Evolutionary conservation across 257 asterid species (phyloP), one percentile per base, ranked within the genome.

Genomic region (Ophiorrhiza pumila): DNA sequence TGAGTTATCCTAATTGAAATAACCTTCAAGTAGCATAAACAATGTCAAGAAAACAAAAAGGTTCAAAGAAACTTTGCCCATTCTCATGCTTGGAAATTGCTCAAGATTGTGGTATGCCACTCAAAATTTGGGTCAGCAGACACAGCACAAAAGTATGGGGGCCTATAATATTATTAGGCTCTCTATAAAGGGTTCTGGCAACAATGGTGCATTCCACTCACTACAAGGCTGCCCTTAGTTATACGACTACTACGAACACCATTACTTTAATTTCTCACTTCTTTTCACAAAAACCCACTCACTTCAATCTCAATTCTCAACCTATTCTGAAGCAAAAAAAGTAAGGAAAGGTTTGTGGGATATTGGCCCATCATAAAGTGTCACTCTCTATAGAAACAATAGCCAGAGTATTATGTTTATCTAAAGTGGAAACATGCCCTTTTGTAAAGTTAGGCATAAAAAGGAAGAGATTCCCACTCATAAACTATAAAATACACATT

Each of bases 261-360:
- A 20, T 23, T 27, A 59, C 73, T 65, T 74, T 27, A 46, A 32
- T 62, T 46, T 37, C 0, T 74, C 76, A 53, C 71, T 75, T 71
- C 78, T 80, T 80, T 80, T 80, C 67, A 72, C 72, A 52, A 76
- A 49, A 18, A 65, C 75, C 81, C 77, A 77, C 81, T 73, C 63
- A 59, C 63, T n/a, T 42, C 46, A 42, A 7, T 3, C 11, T 2
- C 46, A 22, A 55, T 65, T 68, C 67, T 50, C 61, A 78, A 52
- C 76, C 46, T 61, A 39, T 67, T 37, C 65, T 34, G 66, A 1
- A 10, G 11, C 66, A 22, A 77, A 62, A 47, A 75, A 64, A 50
- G 34, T 32, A 74, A 18, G 32, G 39, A 56, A 32, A 1, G 9
- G 9, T 29, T 27, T 70, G 59, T 66, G 45, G 71, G 45, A 69